Evolutionary conservation across 2,329 filamentous ascomycete species (phyloP), one percentile per base, ranked within the genome.

Genomic region (Xylaria sp.): DNA sequence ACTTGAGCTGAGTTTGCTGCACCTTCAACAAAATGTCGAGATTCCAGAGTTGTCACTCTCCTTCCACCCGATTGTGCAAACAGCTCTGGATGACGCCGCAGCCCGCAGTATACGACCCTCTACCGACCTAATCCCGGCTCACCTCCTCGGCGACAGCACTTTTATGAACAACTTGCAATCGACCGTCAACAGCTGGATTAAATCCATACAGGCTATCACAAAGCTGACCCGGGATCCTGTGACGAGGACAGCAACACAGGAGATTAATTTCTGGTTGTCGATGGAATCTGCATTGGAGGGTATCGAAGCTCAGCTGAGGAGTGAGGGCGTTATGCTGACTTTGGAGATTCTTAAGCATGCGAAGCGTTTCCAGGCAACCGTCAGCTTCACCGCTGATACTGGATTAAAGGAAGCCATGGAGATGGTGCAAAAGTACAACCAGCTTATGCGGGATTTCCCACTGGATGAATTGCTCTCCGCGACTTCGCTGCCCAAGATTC

Each of bases 201-300:
- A 97, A 83, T 97, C 95, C 12, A 99, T 99, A 72, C 95, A 98
- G 79, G 91, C 92, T 57, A 97, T 98, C 74, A 99, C 96, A 47
- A 97, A 97, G 82, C 92, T 97, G 84, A 93, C 93, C 48, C 90
- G 94, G 76, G 96, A 99, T 75, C 90, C 93, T 0, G 84, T 85
- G 4, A 88, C 84, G 78, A 91, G 79, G 37, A 97, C 94, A 25
- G 96, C 96, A 37, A 95, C 93, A 65, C 96, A 98, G 80, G 96
- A 99, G 81, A 97, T 99, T 80, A 98, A 98, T 80, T 99, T 99
- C 78, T 99, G 96, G 96, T 81, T 99, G 60, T 97, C 94, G 1
- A 97, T 99, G 92, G 97, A 99, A 81, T 92, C 91, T 18, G 93
- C 94, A 4, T 82, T 99, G 71, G 94, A 98, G 79, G 92, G 92